Conservation (phyloP, 805 yeast genomes). For the Hanseniaspora taiwanica region DNA sequence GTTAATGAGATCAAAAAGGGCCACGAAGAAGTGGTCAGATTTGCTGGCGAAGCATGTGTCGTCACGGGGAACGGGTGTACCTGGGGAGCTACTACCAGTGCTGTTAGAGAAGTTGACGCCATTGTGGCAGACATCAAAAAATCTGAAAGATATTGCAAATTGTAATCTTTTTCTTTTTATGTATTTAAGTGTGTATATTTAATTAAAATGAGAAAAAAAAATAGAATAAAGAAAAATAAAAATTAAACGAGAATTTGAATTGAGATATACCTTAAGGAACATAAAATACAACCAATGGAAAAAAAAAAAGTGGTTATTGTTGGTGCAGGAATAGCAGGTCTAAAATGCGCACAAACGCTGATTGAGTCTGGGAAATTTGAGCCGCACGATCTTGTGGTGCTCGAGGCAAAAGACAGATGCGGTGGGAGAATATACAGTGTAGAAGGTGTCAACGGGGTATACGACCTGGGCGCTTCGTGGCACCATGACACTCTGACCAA, state of each 20-base stretch:
- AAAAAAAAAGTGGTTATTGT: conserved; percentile 28
- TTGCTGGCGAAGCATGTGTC: conserved; percentile 78
- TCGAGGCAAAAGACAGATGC: conserved; percentile 53
- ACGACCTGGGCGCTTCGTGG: conserved; percentile 86
- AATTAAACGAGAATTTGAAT: too few species aligned
- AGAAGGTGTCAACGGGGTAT: conserved; percentile 24
- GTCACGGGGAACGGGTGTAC: conserved; percentile 74
- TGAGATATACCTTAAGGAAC: too few species aligned
- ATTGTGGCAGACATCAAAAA: conserved; percentile 13
- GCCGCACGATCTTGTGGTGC: conserved; percentile 16
- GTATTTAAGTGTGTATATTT: neutral
- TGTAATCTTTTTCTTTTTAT: neutral
- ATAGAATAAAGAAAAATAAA: too few species aligned
- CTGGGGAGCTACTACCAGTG: conserved; percentile 72
- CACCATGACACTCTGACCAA: conserved; percentile 72
- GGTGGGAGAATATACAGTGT: conserved; percentile 46
- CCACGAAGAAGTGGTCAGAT: conserved; percentile 36
- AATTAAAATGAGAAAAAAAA: too few species aligned
- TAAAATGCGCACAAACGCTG: conserved; percentile 52
- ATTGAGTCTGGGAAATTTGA: conserved; percentile 8
- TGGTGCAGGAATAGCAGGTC: conserved; percentile 80
- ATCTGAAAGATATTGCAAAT: neutral
- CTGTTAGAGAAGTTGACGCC: conserved; percentile 33
- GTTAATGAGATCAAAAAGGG: conserved; percentile 47
- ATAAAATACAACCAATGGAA: neutral